Evolutionary conservation across 2,329 filamentous ascomycete genomes (phyloP).

Genomic region (Fusarium sp.): DNA sequence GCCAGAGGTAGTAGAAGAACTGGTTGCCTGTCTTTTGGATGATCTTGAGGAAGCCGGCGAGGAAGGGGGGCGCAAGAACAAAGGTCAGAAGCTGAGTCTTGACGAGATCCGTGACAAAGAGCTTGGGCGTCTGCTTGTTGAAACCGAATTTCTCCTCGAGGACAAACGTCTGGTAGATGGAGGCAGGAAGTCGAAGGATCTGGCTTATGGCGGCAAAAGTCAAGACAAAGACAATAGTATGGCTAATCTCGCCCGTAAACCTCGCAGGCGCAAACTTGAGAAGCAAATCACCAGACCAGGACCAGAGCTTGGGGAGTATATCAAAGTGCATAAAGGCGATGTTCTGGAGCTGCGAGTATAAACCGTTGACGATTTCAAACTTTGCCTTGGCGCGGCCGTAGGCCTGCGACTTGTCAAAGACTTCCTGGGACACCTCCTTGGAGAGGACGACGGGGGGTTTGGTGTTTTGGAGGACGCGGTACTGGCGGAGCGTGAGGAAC

Average conservation of each 20-base stretch:
- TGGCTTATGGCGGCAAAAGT: slow-evolving; percentile 87
- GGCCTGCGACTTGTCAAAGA: slow-evolving; percentile 94
- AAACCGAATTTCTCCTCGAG: slow-evolving; percentile 98
- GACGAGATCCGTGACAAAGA: slow-evolving; percentile 91
- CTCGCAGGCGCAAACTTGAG: slow-evolving; percentile 78
- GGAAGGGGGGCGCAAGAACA: slow-evolving; percentile 85
- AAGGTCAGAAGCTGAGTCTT: slow-evolving; percentile 89
- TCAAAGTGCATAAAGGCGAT: slow-evolving; percentile 91
- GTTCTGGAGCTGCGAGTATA: slow-evolving; percentile 91
- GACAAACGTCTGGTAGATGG: slow-evolving; percentile 94
- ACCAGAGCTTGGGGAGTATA: slow-evolving; percentile 91
- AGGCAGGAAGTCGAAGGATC: slow-evolving; percentile 80
- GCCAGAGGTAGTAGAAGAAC: slow-evolving; percentile 99
- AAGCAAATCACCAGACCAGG: slow-evolving; percentile 80
- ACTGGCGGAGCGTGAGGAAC: slow-evolving; percentile 90
- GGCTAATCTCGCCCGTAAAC: slow-evolving; percentile 92
- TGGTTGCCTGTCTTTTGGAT: slow-evolving; percentile 92
- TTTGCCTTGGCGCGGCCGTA: slow-evolving; percentile 97
- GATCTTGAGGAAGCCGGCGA: slow-evolving; percentile 92
- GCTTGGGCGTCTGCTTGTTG: slow-evolving; percentile 94
- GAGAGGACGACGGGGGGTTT: slow-evolving; percentile 87
- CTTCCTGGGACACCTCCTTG: slow-evolving; percentile 88
- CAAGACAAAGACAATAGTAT: slow-evolving; percentile 93
- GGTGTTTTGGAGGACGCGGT: slow-evolving; percentile 83
- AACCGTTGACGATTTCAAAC: slow-evolving; percentile 82